Conservation (phyloP, 139 green algal genomes). For the Volvox africanus region DNA sequence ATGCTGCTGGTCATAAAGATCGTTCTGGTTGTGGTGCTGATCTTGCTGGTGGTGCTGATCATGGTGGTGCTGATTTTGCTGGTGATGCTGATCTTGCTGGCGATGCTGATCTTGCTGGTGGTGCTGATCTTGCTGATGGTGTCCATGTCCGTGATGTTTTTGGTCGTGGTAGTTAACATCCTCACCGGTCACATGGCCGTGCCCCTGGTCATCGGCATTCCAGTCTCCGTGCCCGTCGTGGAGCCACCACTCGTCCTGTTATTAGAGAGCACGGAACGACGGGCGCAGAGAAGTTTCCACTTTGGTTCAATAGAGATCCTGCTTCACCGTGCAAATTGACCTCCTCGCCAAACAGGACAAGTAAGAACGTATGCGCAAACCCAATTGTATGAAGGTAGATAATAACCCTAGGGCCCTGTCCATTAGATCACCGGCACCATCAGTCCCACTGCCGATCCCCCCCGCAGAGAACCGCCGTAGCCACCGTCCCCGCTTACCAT, state of each 20-base stretch:
- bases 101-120: neutral
- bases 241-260: slow-evolving; percentile 38
- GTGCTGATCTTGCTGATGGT: slow-evolving; percentile 9
- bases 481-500: neutral
- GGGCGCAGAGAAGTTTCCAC: no score
- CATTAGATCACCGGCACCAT: no score
- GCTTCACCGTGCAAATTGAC: no score
- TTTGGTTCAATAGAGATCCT: no score
- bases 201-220: neutral
- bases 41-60: neutral
- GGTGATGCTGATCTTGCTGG: slow-evolving; percentile 3
- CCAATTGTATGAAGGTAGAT: no score
- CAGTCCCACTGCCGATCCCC: no score
- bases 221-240: slow-evolving; percentile 41
- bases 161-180: neutral
- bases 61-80: neutral
- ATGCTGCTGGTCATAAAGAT: neutral
- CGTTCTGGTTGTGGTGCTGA: neutral
- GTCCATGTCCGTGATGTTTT: neutral
- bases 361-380: no score
- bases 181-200: no score
- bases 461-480: no score
- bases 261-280: neutral
- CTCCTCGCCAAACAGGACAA: no score
- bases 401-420: no score